Conservation (phyloP, 768 basidiomycete species). For the Russula ochroleuca region DNA sequence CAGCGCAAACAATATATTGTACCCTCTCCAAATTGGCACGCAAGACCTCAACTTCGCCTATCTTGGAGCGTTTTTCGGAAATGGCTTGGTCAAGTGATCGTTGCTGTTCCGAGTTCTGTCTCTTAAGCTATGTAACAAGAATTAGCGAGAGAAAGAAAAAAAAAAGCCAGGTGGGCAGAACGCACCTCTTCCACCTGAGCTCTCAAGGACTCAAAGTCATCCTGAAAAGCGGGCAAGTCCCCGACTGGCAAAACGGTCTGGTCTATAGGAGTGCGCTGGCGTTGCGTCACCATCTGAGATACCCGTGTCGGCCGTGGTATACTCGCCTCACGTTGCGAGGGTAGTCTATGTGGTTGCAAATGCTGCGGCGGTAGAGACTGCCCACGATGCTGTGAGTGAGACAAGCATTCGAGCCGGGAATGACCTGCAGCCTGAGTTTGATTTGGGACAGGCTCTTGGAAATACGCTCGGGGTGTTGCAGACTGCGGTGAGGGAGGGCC, state of each 20-base stretch:
- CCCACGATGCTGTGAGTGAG: not conserved
- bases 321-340: not conserved
- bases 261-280: not conserved
- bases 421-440: not conserved
- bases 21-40: slow-evolving; percentile 26
- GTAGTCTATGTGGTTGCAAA: not conserved
- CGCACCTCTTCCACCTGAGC: slow-evolving; percentile 16
- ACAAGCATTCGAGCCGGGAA: not conserved
- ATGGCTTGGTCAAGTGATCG: slow-evolving; percentile 20
- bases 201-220: slow-evolving; percentile 10
- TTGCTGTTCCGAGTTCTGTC: slow-evolving; percentile 18
- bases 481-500: not conserved
- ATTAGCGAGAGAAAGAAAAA: not conserved
- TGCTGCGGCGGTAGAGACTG: slow-evolving; percentile 2
- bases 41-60: slow-evolving; percentile 26
- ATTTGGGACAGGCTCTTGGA: not conserved
- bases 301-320: not conserved
- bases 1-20: not conserved
- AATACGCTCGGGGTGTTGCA: not conserved
- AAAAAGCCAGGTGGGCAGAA: not conserved
- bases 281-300: not conserved
- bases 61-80: slow-evolving; percentile 26
- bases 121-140: slow-evolving; percentile 8
- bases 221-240: not conserved
- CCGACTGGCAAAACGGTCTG: not conserved